These are phyloP conservation scores for Morella rubra DNA, from an alignment of 306 rosid species.

Conservation along the genomic window DNA sequence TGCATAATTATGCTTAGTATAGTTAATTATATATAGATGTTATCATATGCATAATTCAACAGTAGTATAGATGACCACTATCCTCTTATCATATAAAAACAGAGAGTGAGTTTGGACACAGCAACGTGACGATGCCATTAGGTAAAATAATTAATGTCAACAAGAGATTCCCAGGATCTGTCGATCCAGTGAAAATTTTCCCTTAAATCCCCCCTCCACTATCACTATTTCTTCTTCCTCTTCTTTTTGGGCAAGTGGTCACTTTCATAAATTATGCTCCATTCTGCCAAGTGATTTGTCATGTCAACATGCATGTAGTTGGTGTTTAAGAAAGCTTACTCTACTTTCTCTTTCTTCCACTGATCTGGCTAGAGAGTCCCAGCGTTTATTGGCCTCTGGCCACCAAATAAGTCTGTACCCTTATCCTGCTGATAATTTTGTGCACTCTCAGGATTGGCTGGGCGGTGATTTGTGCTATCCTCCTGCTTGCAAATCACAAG, in stretches of 20 bases:
- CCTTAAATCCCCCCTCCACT: background rate
- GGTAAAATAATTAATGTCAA: background rate
- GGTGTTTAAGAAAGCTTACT: too few species aligned
- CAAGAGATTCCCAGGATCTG: background rate
- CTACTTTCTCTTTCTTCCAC: too few species aligned
- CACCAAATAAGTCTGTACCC: too few species aligned
- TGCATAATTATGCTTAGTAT: too few species aligned
- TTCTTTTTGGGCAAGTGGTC: too few species aligned
- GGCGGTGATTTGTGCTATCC: background rate
- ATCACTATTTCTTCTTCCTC: too few species aligned
- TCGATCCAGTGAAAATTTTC: background rate
- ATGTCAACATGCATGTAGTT: background rate
- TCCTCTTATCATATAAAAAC: conserved; percentile 10
- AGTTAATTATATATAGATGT: too few species aligned
- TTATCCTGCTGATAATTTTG: background rate
- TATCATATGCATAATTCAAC: too few species aligned
- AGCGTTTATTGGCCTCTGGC: too few species aligned
- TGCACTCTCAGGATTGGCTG: background rate
- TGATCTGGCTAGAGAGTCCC: too few species aligned
- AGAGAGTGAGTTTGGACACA: conserved; percentile 1
- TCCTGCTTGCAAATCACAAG: background rate
- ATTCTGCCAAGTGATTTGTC: background rate
- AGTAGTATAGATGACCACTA: too few species aligned
- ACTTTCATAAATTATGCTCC: background rate
- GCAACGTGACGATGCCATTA: background rate